These are phyloP conservation scores for Apiospora arundinis DNA, from an alignment of 2,329 filamentous ascomycete species.

Conservation along the genomic window DNA sequence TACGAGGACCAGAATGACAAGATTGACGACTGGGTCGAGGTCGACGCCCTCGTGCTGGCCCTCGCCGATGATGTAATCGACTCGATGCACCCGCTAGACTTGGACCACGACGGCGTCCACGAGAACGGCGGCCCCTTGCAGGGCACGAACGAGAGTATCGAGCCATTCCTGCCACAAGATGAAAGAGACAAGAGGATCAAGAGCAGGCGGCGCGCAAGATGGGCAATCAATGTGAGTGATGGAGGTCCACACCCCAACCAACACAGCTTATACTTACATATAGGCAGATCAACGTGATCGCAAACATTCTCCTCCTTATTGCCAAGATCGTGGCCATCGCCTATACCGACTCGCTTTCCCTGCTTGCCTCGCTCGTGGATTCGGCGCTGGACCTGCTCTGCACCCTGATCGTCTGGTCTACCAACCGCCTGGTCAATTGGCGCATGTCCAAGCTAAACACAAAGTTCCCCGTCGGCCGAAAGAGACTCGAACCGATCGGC, in stretches of 20 bases:
- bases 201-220: slow-evolving; percentile 54
- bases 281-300: slow-evolving; percentile 58
- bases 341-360: slow-evolving; percentile 63
- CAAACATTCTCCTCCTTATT: slow-evolving; percentile 61
- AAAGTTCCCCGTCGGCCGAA: slow-evolving; percentile 63
- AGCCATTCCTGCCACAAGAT: slow-evolving; percentile 60
- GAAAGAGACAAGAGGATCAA: slow-evolving; percentile 55
- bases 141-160: slow-evolving; percentile 54
- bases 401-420: slow-evolving; percentile 66
- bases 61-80: slow-evolving; percentile 66
- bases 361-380: slow-evolving; percentile 67
- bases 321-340: slow-evolving; percentile 62
- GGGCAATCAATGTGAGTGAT: slow-evolving; percentile 47
- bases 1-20: slow-evolving; percentile 61
- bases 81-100: slow-evolving; percentile 49
- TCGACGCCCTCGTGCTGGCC: slow-evolving; percentile 61
- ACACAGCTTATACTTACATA: not conserved
- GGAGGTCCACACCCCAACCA: not conserved
- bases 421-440: slow-evolving; percentile 65
- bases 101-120: slow-evolving; percentile 60
- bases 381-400: slow-evolving; percentile 66
- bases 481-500: slow-evolving; percentile 64
- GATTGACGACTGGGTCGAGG: slow-evolving; percentile 64
- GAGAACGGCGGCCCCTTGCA: slow-evolving; percentile 60
- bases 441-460: slow-evolving; percentile 54